Evolutionary conservation across 2,329 filamentous ascomycete species (phyloP).

Genomic region (Ascochyta rabiei): DNA sequence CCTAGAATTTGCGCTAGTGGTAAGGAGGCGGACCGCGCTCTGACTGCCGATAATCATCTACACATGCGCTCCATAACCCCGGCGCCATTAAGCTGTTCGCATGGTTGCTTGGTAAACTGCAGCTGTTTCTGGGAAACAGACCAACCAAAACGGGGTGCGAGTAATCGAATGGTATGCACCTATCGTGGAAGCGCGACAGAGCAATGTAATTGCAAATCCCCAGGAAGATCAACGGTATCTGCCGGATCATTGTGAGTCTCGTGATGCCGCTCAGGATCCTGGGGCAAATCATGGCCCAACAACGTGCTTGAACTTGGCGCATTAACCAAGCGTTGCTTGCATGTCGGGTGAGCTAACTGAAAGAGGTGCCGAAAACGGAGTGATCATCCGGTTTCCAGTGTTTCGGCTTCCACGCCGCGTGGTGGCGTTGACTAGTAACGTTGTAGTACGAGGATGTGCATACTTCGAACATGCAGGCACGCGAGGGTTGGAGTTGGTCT

Average conservation of each 20-base stretch:
- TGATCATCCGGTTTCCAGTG: slow-evolving; percentile 1
- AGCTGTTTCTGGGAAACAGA: background rate
- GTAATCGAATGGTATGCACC: too few relatives aligned
- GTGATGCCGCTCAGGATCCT: background rate
- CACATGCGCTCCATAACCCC: background rate
- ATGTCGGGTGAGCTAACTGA: slow-evolving; percentile 3
- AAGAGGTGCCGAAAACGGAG: background rate
- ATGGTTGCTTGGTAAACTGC: background rate
- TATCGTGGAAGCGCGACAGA: too few relatives aligned
- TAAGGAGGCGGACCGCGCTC: background rate
- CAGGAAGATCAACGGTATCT: background rate
- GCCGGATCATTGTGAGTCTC: background rate
- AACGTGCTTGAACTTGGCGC: slow-evolving; percentile 2
- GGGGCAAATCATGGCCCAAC: background rate
- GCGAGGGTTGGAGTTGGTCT: too few relatives aligned
- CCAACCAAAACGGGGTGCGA: too few relatives aligned
- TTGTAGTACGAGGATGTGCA: too few relatives aligned
- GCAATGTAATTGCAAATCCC: too few relatives aligned
- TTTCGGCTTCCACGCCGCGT: slow-evolving; percentile 7
- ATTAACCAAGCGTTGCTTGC: background rate
- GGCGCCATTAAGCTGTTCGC: background rate
- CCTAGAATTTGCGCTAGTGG: background rate
- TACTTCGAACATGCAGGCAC: too few relatives aligned
- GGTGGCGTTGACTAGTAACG: background rate
- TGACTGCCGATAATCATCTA: slow-evolving; percentile 1